phyloP scores from a whole-genome alignment of 2,329 filamentous ascomycete genomes.

The Trichoderma afroharzianum region DNA sequence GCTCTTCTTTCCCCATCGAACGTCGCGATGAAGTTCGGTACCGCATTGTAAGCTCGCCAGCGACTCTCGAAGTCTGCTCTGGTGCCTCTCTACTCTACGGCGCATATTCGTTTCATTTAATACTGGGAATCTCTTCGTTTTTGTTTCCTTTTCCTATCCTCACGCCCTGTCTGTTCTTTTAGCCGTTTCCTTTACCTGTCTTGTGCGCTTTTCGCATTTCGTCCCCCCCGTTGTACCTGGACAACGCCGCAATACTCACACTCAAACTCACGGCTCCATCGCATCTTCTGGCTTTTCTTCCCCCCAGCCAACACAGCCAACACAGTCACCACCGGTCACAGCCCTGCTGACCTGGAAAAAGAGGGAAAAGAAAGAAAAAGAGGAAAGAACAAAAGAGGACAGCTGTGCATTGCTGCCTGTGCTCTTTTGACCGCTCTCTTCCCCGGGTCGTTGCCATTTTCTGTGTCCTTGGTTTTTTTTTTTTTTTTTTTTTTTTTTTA shows the following conservation, averaged over 20 bases:
- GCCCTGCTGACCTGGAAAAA: constrained; percentile 3
- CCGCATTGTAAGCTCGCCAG: constrained; percentile 48
- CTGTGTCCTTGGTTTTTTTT: background rate
- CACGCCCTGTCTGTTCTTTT: background rate
- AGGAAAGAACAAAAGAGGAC: background rate
- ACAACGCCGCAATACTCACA: constrained; percentile 26
- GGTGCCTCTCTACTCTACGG: constrained; percentile 39
- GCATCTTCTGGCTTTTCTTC: background rate
- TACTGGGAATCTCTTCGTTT: constrained; percentile 25
- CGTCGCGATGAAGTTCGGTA: constrained; percentile 53
- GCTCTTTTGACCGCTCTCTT: constrained; percentile 3
- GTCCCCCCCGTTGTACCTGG: constrained; percentile 49
- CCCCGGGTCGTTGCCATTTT: background rate
- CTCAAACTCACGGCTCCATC: background rate
- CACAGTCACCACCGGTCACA: background rate
- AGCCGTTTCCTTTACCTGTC: background rate
- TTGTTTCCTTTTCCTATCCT: constrained; percentile 21
- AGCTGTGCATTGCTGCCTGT: constrained; percentile 12
- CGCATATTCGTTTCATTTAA: constrained; percentile 28
- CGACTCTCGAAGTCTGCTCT: constrained; percentile 56
- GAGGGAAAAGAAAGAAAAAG: background rate
- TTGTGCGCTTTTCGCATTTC: constrained; percentile 24
- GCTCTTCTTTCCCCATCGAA: constrained; percentile 41
- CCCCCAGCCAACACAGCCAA: background rate
- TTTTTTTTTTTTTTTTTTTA: background rate